phyloP scores from a whole-genome alignment of 768 basidiomycete species.

The Xerocomellus chrysenteron region DNA sequence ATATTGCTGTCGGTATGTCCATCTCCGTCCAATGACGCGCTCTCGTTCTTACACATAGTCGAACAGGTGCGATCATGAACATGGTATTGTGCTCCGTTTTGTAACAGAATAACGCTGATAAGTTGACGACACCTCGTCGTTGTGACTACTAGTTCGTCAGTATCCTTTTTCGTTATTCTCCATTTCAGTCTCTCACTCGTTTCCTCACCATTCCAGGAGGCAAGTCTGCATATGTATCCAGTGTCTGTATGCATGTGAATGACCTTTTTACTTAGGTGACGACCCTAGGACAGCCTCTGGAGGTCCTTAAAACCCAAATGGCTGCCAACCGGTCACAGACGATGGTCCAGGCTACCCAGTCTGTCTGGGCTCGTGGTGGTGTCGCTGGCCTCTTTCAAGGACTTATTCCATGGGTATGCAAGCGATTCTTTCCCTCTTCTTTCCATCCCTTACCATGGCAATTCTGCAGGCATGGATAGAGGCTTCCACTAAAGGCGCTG shows the following conservation, averaged over 20 bases:
- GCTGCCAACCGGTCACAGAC: slow-evolving; percentile 92
- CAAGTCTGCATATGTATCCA: slow-evolving; percentile 39
- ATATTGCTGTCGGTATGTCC: slow-evolving; percentile 86
- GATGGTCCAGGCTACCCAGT: slow-evolving; percentile 81
- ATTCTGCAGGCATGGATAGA: slow-evolving; percentile 91
- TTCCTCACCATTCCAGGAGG: slow-evolving; percentile 54
- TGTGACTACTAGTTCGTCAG: slow-evolving; percentile 45
- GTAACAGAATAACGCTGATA: slow-evolving; percentile 1
- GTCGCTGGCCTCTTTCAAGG: slow-evolving; percentile 93
- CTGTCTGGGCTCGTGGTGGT: slow-evolving; percentile 92
- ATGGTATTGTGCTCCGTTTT: slow-evolving; percentile 65
- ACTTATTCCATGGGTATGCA: slow-evolving; percentile 93
- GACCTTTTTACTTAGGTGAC: slow-evolving; percentile 66
- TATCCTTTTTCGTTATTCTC: slow-evolving; percentile 4
- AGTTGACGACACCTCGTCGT: slow-evolving; percentile 2
- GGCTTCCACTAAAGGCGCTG: slow-evolving; percentile 96
- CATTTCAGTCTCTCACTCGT: slow-evolving; percentile 13
- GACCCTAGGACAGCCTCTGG: slow-evolving; percentile 95
- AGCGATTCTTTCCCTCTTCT: not conserved
- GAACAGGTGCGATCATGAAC: slow-evolving; percentile 93
- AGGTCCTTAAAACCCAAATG: slow-evolving; percentile 99
- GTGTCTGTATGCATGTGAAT: not conserved
- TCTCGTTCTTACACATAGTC: slow-evolving; percentile 18
- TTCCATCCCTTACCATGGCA: not conserved
- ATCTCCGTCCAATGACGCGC: slow-evolving; percentile 14